These are phyloP conservation scores for Calonectria multiphialidica DNA, from an alignment of 2,329 filamentous ascomycete species.

Conservation along the genomic window DNA sequence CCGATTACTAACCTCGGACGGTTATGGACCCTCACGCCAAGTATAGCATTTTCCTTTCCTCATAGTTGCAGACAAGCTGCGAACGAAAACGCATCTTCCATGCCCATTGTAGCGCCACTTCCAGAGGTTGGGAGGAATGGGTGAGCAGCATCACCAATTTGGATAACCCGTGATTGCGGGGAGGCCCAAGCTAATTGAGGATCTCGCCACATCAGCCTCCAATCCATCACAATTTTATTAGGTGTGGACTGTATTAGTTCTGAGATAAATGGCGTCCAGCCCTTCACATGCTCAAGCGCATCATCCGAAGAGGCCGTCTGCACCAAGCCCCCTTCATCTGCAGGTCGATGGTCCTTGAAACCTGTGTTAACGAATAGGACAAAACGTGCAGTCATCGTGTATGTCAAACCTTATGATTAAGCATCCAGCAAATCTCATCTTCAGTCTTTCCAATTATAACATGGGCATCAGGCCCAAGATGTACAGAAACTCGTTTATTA, in stretches of 20 bases:
- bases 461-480: neutral
- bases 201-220: neutral
- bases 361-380: neutral
- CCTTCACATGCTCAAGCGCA: neutral
- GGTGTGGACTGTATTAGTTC: neutral
- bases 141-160: neutral
- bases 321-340: neutral
- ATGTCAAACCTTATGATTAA: neutral
- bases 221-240: neutral
- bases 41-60: neutral
- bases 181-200: neutral
- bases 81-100: neutral
- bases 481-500: neutral
- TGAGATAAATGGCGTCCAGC: neutral
- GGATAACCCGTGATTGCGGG: neutral
- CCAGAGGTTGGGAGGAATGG: neutral
- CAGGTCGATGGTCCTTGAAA: neutral
- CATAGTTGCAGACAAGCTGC: neutral
- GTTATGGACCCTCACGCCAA: neutral
- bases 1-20: neutral
- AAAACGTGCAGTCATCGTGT: neutral
- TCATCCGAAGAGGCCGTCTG: neutral
- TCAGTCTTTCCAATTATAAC: neutral
- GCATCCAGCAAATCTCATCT: neutral
- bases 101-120: neutral